phyloP scores from a whole-genome alignment of 2,329 filamentous ascomycete genomes.

The Neofusicoccum kwambonambiense region DNA sequence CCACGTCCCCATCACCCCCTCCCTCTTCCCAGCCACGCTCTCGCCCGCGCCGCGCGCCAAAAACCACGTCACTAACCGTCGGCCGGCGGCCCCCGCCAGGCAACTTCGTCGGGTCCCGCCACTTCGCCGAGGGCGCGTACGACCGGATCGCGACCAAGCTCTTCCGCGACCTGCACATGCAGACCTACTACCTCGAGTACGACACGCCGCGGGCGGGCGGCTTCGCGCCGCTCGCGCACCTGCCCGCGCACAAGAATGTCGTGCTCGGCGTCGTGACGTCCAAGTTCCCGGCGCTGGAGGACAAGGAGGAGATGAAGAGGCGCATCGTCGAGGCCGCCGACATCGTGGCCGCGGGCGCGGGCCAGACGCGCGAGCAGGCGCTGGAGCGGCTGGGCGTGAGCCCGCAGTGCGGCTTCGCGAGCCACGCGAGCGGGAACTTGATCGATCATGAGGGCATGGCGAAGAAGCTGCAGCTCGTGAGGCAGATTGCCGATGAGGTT shows the following conservation, averaged over 20 bases:
- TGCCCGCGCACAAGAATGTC: slow-evolving; percentile 44
- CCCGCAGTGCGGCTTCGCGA: slow-evolving; percentile 49
- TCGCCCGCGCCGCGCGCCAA: neutral
- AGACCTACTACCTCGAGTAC: slow-evolving; percentile 38
- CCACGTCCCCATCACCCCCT: too few species aligned
- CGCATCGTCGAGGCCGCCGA: slow-evolving; percentile 52
- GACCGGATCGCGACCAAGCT: slow-evolving; percentile 40
- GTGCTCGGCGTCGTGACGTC: slow-evolving; percentile 43
- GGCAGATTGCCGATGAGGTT: slow-evolving; percentile 68
- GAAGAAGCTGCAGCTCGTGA: slow-evolving; percentile 67
- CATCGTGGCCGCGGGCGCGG: slow-evolving; percentile 64
- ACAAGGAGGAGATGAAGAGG: slow-evolving; percentile 42
- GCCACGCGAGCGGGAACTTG: slow-evolving; percentile 68
- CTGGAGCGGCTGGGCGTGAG: slow-evolving; percentile 56
- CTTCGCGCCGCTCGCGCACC: slow-evolving; percentile 41
- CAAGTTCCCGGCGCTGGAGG: slow-evolving; percentile 44
- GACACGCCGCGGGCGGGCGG: slow-evolving; percentile 45
- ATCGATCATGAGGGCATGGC: slow-evolving; percentile 66
- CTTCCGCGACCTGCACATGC: slow-evolving; percentile 29
- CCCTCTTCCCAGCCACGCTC: neutral
- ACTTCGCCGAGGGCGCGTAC: slow-evolving; percentile 45
- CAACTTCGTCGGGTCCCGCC: slow-evolving; percentile 43
- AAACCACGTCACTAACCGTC: neutral
- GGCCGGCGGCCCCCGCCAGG: slow-evolving; percentile 23
- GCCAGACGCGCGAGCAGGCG: slow-evolving; percentile 62